phyloP scores from a whole-genome alignment of 1,284 basidiomycete genomes.

The Sphagnurus paluster region DNA sequence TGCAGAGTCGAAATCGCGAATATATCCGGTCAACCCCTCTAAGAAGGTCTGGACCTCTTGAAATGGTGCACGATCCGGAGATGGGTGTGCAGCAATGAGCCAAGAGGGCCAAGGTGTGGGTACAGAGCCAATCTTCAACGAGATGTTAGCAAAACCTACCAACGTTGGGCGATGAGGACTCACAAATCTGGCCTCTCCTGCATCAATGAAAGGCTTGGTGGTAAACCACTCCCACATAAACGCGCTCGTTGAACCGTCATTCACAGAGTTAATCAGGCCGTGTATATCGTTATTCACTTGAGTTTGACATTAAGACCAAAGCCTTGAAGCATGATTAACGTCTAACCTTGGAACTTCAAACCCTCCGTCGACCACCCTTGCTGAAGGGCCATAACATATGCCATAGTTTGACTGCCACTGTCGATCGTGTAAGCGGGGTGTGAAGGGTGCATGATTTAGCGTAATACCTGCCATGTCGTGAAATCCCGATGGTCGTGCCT shows the following conservation, averaged over 20 bases:
- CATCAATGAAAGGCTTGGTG: slow-evolving; percentile 89
- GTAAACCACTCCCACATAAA: slow-evolving; percentile 99
- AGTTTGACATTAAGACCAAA: not conserved
- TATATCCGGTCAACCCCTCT: slow-evolving; percentile 59
- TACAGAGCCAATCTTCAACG: slow-evolving; percentile 87
- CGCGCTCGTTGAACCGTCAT: slow-evolving; percentile 78
- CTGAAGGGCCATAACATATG: slow-evolving; percentile 88
- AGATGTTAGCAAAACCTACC: slow-evolving; percentile 7
- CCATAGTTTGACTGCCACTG: slow-evolving; percentile 92
- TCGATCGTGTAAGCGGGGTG: not conserved
- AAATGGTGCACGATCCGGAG: slow-evolving; percentile 48
- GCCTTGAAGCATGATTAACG: not conserved
- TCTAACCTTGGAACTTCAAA: slow-evolving; percentile 74
- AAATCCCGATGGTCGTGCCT: slow-evolving; percentile 87
- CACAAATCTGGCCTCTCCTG: slow-evolving; percentile 82
- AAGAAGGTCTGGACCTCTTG: slow-evolving; percentile 65
- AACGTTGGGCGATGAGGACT: slow-evolving; percentile 30
- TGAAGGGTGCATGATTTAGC: not conserved
- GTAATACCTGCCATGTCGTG: slow-evolving; percentile 73
- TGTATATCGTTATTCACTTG: slow-evolving; percentile 88
- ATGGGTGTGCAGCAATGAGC: slow-evolving; percentile 84
- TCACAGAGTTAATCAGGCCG: slow-evolving; percentile 89
- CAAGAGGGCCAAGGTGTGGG: slow-evolving; percentile 97
- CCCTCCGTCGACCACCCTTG: slow-evolving; percentile 76
- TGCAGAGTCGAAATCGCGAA: slow-evolving; percentile 66